phyloP scores from a whole-genome alignment of 2,329 filamentous ascomycete genomes.

The Malbranchea cinnamomea region DNA sequence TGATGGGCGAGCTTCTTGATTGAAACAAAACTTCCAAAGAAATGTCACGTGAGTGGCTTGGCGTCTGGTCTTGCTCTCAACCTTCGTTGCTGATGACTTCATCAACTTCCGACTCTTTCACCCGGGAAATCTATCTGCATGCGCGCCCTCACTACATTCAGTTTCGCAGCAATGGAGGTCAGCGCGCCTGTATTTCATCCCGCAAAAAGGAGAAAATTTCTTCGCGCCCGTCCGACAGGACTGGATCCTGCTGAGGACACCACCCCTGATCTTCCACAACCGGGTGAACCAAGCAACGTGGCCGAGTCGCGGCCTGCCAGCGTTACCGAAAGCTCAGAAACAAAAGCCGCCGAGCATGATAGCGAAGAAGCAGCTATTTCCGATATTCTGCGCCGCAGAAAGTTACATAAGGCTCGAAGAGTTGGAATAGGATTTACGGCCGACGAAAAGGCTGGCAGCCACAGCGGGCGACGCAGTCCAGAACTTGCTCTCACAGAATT shows the following conservation, averaged over 20 bases:
- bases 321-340: no score
- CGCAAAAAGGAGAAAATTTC: conserved; percentile 36
- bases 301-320: no score
- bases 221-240: conserved; percentile 27
- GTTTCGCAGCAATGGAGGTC: conserved; percentile 8
- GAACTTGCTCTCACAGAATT: no score
- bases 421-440: conserved; percentile 33
- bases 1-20: no score
- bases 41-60: not conserved
- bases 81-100: no score
- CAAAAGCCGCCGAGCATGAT: conserved; percentile 4
- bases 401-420: conserved; percentile 22
- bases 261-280: no score
- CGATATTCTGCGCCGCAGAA: conserved; percentile 25
- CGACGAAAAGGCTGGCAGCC: no score
- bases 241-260: conserved; percentile 5
- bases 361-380: conserved; percentile 13
- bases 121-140: not conserved
- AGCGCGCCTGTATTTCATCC: conserved; percentile 30
- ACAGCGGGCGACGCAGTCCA: no score
- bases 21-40: no score
- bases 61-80: no score
- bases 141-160: not conserved
- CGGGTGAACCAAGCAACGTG: no score
- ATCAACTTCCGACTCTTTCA: not conserved